Base-by-base conservation (phyloP, 192 early-diverging fungal species). In the Gonapodya prolifera region DNA sequence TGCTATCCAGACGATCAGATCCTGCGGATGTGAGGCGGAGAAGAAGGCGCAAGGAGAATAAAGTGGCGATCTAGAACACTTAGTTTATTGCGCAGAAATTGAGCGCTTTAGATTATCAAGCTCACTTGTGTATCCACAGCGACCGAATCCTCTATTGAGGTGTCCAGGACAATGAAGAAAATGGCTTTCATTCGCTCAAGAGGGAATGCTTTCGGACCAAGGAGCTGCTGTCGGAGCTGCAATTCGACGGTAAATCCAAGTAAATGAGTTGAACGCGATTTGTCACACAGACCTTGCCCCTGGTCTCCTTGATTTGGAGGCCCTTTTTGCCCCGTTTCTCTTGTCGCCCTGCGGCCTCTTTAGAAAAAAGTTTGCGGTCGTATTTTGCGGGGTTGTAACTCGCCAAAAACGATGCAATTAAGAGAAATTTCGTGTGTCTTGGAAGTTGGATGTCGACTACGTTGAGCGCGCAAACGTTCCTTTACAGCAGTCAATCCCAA, bases 181-280 rank as follows among this genome's bases (percentile, higher is more conserved):
- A 99, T 98, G 61, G 97, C 97, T 79, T 96, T 81, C 93, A 99
- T 92, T 30, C 97, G 89, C 78, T 99, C 96, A n/a, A 99, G 84
- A 0, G 92, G 92, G 85, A 99, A 99, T 1, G 91, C 79, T 79
- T 93, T 95, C 0, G 97, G 96, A 0, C 97, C 97, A 8, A 95
- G 80, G 0, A 97, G 84, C 78, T 97, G 95, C 80, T 94, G 95
- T 18, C 95, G 85, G 69, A 85, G 78, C 45, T 61, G 23, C n/a
- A n/a, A n/a, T n/a, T n/a, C 87, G 86, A 77, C 1, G 32, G 32
- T 2, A 71, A 1, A 1, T 34, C 18, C 2, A 76, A 77, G 28
- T 23, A 23, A 77, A 16, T 77, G 30, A 35, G 34, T 61, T 69
- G 23, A 31, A 34, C 30, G 34, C 23, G 2, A 16, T 2, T 76